Evolutionary conservation across 2,329 filamentous ascomycete genomes (phyloP).

Genomic region (Dothidotthia symphoricarpi): DNA sequence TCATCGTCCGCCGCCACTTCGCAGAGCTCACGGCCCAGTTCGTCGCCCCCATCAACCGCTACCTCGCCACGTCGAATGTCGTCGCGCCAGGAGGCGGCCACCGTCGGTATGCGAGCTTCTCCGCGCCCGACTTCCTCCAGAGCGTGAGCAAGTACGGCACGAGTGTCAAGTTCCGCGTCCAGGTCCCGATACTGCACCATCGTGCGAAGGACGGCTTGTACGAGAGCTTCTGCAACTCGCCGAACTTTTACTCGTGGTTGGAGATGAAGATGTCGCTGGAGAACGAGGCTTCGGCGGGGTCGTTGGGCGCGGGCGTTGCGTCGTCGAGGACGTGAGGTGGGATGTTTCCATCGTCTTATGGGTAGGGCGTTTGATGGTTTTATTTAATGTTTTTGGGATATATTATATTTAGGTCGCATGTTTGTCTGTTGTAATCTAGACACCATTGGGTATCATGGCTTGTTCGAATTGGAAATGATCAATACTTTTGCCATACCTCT

Average conservation of each 20-base stretch:
- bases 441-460: no score
- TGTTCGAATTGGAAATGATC: no score
- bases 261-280: constrained; percentile 45
- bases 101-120: constrained; percentile 42
- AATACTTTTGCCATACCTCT: no score
- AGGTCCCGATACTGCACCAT: constrained; percentile 41
- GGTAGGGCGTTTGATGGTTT: no score
- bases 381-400: no score
- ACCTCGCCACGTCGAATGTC: constrained; percentile 40
- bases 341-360: no score
- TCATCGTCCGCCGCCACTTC: constrained; percentile 44
- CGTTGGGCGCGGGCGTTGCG: constrained; percentile 23
- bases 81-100: constrained; percentile 39
- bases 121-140: constrained; percentile 36
- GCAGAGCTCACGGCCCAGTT: constrained; percentile 44
- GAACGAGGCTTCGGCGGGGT: constrained; percentile 41
- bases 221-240: constrained; percentile 38
- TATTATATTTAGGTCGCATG: no score
- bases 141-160: constrained; percentile 43
- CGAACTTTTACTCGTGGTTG: constrained; percentile 45
- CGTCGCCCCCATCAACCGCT: constrained; percentile 43
- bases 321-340: neutral
- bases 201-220: constrained; percentile 39
- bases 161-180: constrained; percentile 41
- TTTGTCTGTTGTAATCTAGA: no score